Evolutionary conservation across 2,329 filamentous ascomycete genomes (phyloP).

Genomic region (Fusarium equiseti): DNA sequence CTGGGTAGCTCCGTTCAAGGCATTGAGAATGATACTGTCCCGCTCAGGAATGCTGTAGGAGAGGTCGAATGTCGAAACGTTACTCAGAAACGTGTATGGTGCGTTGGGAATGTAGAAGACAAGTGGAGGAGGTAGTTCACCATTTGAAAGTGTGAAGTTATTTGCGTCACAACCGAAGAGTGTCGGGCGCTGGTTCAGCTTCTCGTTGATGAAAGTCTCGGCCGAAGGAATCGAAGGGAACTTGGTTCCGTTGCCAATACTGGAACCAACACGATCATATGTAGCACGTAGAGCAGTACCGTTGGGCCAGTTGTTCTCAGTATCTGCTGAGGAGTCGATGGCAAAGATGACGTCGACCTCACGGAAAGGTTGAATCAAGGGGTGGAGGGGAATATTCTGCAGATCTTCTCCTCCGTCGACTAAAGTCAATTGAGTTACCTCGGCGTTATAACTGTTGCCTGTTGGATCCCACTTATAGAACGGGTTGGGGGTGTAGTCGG

Average conservation of each 20-base stretch:
- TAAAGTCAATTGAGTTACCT: constrained; percentile 71
- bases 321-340: constrained; percentile 74
- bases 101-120: constrained; percentile 86
- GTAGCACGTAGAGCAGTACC: constrained; percentile 69
- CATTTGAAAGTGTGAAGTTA: constrained; percentile 53
- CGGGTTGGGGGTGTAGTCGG: constrained; percentile 74
- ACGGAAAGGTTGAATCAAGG: constrained; percentile 62
- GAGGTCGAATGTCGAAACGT: constrained; percentile 81
- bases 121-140: constrained; percentile 68
- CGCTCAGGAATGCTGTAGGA: constrained; percentile 74
- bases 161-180: constrained; percentile 74
- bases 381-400: constrained; percentile 84
- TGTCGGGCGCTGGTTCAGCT: constrained; percentile 70
- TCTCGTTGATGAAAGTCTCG: constrained; percentile 67
- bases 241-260: constrained; percentile 63
- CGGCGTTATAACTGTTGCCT: constrained; percentile 56
- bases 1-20: constrained; percentile 84
- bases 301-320: constrained; percentile 68
- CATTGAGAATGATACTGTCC: constrained; percentile 86
- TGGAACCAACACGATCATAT: constrained; percentile 63
- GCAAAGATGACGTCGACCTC: constrained; percentile 73
- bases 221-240: constrained; percentile 70
- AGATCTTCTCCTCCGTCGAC: constrained; percentile 85
- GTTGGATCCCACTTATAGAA: constrained; percentile 62
- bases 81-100: constrained; percentile 81